These are phyloP conservation scores for Vigna nakashimae DNA, from an alignment of 306 rosid species.

Conservation along the genomic window DNA sequence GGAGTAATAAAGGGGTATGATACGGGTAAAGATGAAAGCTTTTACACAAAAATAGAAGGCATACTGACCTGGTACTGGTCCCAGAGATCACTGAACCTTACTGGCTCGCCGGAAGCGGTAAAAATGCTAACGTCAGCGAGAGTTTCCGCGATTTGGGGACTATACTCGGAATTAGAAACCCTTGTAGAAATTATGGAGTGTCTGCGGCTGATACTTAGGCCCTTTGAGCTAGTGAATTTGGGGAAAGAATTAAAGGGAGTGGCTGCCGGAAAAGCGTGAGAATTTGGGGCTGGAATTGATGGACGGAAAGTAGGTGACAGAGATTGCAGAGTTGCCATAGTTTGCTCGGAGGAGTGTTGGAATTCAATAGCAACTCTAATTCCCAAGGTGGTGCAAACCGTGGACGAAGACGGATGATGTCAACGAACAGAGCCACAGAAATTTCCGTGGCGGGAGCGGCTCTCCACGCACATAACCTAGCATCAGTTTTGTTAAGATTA, in stretches of 20 bases:
- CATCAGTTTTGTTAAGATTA: no score
- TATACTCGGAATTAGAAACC: conserved; percentile 54
- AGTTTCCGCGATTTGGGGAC: conserved; percentile 48
- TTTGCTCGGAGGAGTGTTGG: background rate
- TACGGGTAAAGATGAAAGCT: conserved; percentile 12
- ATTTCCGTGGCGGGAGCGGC: conserved; percentile 23
- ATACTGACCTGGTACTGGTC: conserved; percentile 65
- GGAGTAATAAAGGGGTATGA: background rate
- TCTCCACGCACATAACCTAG: background rate
- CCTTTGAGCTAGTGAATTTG: conserved; percentile 33
- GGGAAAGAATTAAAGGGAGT: conserved; percentile 6
- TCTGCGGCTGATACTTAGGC: conserved; percentile 9
- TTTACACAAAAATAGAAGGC: conserved; percentile 5
- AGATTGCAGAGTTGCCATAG: conserved; percentile 61
- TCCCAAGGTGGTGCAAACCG: background rate
- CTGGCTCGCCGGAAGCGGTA: conserved; percentile 72
- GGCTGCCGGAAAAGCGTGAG: conserved; percentile 5
- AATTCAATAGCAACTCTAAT: conserved; percentile 12
- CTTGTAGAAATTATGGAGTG: conserved; percentile 40
- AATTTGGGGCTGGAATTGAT: conserved; percentile 35
- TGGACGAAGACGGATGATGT: background rate
- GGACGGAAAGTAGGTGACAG: conserved; percentile 35
- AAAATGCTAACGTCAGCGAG: conserved; percentile 60
- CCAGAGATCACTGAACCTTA: conserved; percentile 74
- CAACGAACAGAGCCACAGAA: conserved; percentile 22